Percentiles rank a stretch among this genome's conserved stretches.
These are phyloP conservation scores for Mallotus japonicus DNA, from an alignment of 441 rosid genomes.

Conservation along the genomic window DNA sequence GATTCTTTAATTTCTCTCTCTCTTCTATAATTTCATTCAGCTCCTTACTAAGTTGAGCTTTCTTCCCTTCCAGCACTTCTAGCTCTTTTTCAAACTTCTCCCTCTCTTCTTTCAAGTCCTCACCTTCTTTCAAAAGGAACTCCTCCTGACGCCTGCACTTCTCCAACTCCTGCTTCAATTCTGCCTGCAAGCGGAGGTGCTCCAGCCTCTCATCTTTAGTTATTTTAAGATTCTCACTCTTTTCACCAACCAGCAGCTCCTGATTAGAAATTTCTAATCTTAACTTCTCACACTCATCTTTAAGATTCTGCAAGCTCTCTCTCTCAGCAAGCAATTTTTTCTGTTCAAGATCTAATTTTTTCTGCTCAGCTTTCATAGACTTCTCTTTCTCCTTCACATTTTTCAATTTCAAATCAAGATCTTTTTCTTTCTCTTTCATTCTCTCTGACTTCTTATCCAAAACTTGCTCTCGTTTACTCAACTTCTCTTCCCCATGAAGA, in stretches of 20 bases:
- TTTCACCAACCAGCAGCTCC: slow-evolving; percentile 56
- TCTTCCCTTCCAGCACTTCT: slow-evolving; percentile 73
- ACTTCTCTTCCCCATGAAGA: slow-evolving; percentile 54
- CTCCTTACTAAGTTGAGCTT: slow-evolving; percentile 43
- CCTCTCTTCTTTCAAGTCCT: slow-evolving; percentile 67
- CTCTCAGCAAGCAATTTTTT: slow-evolving; percentile 48
- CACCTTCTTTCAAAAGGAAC: slow-evolving; percentile 56
- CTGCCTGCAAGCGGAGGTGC: slow-evolving; percentile 56
- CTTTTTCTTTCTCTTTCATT: slow-evolving; percentile 68
- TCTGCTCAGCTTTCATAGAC: slow-evolving; percentile 55
- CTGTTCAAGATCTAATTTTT: slow-evolving; percentile 54
- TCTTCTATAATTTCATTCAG: slow-evolving; percentile 46
- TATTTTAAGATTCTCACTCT: slow-evolving; percentile 50
- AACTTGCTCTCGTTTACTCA: slow-evolving; percentile 56
- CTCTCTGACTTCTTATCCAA: slow-evolving; percentile 55
- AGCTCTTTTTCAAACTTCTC: slow-evolving; percentile 78
- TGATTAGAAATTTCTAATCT: slow-evolving; percentile 57
- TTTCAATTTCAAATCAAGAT: slow-evolving; percentile 55
- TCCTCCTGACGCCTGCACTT: slow-evolving; percentile 52
- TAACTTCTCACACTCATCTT: slow-evolving; percentile 63
- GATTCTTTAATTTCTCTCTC: slow-evolving; percentile 51
- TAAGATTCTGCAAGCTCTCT: slow-evolving; percentile 47
- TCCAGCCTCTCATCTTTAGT: slow-evolving; percentile 67
- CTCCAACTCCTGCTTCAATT: slow-evolving; percentile 62
- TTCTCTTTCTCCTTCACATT: slow-evolving; percentile 57